Conservation (phyloP, 768 basidiomycete genomes). For the Chalciporus piperatus region DNA sequence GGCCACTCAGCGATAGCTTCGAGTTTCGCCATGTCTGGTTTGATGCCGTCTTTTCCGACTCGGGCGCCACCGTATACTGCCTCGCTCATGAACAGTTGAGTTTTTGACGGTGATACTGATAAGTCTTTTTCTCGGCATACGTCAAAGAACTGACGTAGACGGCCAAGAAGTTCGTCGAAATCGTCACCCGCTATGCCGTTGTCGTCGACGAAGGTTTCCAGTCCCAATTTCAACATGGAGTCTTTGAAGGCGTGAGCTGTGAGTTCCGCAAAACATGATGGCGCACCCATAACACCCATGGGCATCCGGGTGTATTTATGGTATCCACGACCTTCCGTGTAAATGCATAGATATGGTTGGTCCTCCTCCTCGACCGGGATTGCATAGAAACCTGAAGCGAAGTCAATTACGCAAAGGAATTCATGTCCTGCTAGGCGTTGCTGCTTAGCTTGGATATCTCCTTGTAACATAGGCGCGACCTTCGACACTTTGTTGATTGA, state of each 20-base stretch:
- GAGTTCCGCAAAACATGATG: slow-evolving; percentile 33
- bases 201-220: slow-evolving; percentile 43
- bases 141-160: slow-evolving; percentile 25
- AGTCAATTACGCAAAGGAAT: slow-evolving; percentile 19
- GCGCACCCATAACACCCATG: slow-evolving; percentile 40
- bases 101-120: slow-evolving; percentile 10
- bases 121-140: slow-evolving; percentile 23
- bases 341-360: slow-evolving; percentile 34
- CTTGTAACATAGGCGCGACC: slow-evolving; percentile 32
- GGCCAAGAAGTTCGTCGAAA: slow-evolving; percentile 27
- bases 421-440: slow-evolving; percentile 24
- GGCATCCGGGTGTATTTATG: slow-evolving; percentile 37
- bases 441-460: slow-evolving; percentile 41
- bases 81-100: slow-evolving; percentile 7
- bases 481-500: slow-evolving; percentile 27
- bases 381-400: too few relatives aligned
- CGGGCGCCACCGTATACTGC: neutral
- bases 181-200: slow-evolving; percentile 31
- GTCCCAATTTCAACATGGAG: slow-evolving; percentile 15
- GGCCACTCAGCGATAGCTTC: slow-evolving; percentile 8
- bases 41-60: neutral
- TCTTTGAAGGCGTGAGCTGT: slow-evolving; percentile 25
- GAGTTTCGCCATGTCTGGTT: slow-evolving; percentile 1
- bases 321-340: slow-evolving; percentile 37
- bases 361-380: slow-evolving; percentile 11